These are phyloP conservation scores for Lentinula sp. DNA, from an alignment of 768 basidiomycete genomes.

Conservation along the genomic window DNA sequence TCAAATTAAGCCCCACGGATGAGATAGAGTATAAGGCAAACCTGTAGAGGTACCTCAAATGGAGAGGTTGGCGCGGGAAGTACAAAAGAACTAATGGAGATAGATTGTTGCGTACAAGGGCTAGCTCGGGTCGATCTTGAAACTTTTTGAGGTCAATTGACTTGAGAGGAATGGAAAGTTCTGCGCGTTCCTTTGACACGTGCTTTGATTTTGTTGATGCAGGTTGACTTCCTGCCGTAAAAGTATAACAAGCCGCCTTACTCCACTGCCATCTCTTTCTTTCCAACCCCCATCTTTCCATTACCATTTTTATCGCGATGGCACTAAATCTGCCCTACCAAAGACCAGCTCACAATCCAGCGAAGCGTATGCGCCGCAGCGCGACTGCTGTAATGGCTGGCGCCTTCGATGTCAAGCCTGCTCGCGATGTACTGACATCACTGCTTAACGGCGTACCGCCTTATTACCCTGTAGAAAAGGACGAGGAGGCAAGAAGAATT, in stretches of 20 bases:
- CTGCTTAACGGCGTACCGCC: conserved; percentile 69
- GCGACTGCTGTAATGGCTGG: conserved; percentile 77
- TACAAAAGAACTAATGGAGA: background rate
- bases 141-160: conserved; percentile 1
- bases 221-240: conserved; percentile 50
- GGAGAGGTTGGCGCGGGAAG: background rate
- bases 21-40: background rate
- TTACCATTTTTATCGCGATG: conserved; percentile 20
- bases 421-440: conserved; percentile 75
- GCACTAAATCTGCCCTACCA: conserved; percentile 23
- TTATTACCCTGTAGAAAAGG: conserved; percentile 57
- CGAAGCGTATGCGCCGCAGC: conserved; percentile 47
- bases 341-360: conserved; percentile 23
- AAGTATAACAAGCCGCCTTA: conserved; percentile 36
- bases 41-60: background rate
- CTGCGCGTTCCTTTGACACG: conserved; percentile 33
- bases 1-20: background rate
- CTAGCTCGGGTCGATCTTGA: conserved; percentile 4
- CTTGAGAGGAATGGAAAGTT: conserved; percentile 21
- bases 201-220: conserved; percentile 32
- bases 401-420: conserved; percentile 59
- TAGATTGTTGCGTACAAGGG: background rate
- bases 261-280: conserved; percentile 37
- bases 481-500: conserved; percentile 49
- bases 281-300: conserved; percentile 23